A percentile compares a stretch with the other conserved stretches of the same genome.
Evolutionary conservation across 1,139 yeast genomes (phyloP).

Genomic region (Hyphopichia khmerensis): DNA sequence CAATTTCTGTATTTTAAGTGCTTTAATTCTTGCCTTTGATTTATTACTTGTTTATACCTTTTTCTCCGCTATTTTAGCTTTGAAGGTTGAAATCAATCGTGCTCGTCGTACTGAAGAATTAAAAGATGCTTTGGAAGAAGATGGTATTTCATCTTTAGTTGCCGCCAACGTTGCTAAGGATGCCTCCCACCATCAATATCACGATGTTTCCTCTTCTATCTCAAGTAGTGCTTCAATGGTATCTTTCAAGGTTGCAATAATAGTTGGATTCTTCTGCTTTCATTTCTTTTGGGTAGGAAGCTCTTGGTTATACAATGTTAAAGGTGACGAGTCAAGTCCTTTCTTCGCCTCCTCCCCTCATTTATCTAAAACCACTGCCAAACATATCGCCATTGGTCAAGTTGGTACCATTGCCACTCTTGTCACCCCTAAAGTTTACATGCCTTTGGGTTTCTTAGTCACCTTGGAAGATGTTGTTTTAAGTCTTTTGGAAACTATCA

Average conservation of each 20-base stretch:
- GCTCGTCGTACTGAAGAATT: constrained; percentile 84
- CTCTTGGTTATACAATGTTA: constrained; percentile 61
- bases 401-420: constrained; percentile 65
- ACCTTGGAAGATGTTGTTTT: constrained; percentile 65
- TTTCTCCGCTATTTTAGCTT: constrained; percentile 79
- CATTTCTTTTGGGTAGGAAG: constrained; percentile 77
- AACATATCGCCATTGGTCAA: constrained; percentile 41
- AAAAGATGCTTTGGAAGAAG: constrained; percentile 86
- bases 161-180: constrained; percentile 59
- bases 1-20: constrained; percentile 79
- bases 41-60: constrained; percentile 76
- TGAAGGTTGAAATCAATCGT: constrained; percentile 86
- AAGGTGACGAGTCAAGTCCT: constrained; percentile 14
- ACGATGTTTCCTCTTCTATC: constrained; percentile 26
- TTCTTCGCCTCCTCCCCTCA: constrained; percentile 35
- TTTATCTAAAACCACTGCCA: constrained; percentile 41
- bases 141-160: constrained; percentile 76
- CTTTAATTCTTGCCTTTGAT: constrained; percentile 73
- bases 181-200: constrained; percentile 53
- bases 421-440: constrained; percentile 64
- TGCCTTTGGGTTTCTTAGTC: constrained; percentile 63
- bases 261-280: constrained; percentile 66
- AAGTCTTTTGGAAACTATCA: constrained; percentile 54
- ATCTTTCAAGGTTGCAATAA: constrained; percentile 63
- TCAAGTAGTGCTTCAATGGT: constrained; percentile 44